Percentiles rank a stretch among this genome's conserved stretches.
These are phyloP conservation scores for Monsonia emarginata DNA, from an alignment of 441 rosid genomes.

Conservation along the genomic window DNA sequence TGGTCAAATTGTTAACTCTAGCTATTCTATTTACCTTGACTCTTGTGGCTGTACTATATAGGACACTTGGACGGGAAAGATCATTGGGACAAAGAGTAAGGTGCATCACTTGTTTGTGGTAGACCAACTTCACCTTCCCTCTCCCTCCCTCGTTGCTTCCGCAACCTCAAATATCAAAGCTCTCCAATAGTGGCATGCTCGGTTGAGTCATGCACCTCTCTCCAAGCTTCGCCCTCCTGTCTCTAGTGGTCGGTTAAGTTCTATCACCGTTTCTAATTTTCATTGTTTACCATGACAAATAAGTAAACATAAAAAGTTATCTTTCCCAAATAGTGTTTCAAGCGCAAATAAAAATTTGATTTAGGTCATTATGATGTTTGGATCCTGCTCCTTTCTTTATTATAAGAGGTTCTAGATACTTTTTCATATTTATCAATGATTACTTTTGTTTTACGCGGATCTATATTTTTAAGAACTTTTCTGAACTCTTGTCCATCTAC, in stretches of 20 bases:
- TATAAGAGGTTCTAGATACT: background rate
- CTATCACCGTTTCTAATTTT: background rate
- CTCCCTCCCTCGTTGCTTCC: background rate
- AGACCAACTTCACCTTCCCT: background rate
- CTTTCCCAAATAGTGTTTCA: background rate
- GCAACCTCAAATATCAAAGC: background rate
- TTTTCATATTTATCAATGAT: constrained; percentile 7
- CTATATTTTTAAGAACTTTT: constrained; percentile 1
- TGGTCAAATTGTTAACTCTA: constrained; percentile 10
- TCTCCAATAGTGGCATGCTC: background rate
- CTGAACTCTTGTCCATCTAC: constrained; percentile 7
- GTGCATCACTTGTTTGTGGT: constrained; percentile 17
- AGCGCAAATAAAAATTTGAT: background rate
- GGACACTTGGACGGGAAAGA: constrained; percentile 6
- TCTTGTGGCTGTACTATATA: background rate
- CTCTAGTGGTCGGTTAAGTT: background rate
- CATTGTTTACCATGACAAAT: background rate
- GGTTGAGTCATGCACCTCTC: background rate
- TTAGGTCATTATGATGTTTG: constrained; percentile 5
- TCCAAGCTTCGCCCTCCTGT: background rate
- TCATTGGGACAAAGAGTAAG: constrained; percentile 5
- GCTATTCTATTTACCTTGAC: background rate
- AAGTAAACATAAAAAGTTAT: background rate
- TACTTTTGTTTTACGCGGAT: background rate
- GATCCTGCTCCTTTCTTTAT: background rate